phyloP scores from a whole-genome alignment of 768 basidiomycete genomes.

The Lentinula lateritia region DNA sequence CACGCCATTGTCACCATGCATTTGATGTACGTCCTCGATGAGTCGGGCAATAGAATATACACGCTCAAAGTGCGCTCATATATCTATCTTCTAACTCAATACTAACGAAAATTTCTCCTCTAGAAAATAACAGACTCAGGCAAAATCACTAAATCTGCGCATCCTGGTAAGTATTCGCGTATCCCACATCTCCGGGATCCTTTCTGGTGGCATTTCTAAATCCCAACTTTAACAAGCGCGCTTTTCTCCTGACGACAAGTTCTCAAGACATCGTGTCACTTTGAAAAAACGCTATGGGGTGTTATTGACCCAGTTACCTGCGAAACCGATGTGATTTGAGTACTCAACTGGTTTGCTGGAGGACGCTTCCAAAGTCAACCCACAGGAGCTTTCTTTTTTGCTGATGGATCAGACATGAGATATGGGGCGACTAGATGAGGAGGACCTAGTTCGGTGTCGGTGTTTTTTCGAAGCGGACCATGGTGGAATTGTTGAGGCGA shows the following conservation, averaged over 20 bases:
- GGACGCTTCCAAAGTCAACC: not conserved
- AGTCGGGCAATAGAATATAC: slow-evolving; percentile 76
- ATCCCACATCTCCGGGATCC: not conserved
- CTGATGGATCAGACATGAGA: not conserved
- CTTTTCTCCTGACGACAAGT: slow-evolving; percentile 99
- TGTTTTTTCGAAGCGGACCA: no score
- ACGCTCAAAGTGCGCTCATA: slow-evolving; percentile 76
- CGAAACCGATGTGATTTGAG: slow-evolving; percentile 65
- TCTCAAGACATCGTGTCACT: slow-evolving; percentile 94
- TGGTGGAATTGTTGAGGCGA: no score
- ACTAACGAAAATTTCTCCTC: not conserved
- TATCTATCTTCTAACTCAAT: not conserved
- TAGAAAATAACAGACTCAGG: slow-evolving; percentile 85
- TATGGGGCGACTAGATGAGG: not conserved
- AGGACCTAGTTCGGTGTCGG: not conserved
- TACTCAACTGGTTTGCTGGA: not conserved
- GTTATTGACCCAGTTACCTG: slow-evolving; percentile 84
- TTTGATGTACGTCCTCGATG: slow-evolving; percentile 90
- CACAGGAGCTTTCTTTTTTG: not conserved
- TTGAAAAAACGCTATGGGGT: slow-evolving; percentile 92
- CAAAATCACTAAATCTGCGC: slow-evolving; percentile 89
- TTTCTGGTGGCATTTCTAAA: not conserved
- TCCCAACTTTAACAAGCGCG: slow-evolving; percentile 54
- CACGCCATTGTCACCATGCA: slow-evolving; percentile 61
- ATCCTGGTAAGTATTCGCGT: slow-evolving; percentile 67